Percentiles rank a stretch among this genome's conserved stretches.
Evolutionary conservation across 306 rosid genomes (phyloP).

Genomic region (peach (Prunus persica)): DNA sequence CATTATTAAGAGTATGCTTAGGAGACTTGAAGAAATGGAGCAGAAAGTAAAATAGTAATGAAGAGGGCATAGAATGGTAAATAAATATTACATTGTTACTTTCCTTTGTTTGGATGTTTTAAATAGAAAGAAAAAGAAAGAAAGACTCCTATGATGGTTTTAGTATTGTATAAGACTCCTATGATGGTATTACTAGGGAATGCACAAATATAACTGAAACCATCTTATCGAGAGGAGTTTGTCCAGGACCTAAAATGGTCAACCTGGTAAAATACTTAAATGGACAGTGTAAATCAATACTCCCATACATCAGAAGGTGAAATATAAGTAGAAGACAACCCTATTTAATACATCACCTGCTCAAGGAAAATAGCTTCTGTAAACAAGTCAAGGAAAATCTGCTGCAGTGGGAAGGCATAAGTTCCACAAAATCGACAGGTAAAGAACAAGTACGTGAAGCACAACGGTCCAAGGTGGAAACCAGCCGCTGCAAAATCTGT

Average conservation of each 20-base stretch:
- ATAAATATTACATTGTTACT: neutral
- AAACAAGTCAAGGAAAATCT: slow-evolving; percentile 89
- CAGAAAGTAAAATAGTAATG: neutral
- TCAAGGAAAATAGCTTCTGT: slow-evolving; percentile 85
- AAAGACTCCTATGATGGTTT: neutral
- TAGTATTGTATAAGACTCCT: neutral
- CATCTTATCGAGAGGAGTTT: too few relatives aligned
- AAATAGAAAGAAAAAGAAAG: neutral
- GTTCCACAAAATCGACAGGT: slow-evolving; percentile 95
- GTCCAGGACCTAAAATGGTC: neutral
- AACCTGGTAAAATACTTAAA: neutral
- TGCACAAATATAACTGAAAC: too few relatives aligned
- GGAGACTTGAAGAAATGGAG: neutral
- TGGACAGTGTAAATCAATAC: neutral
- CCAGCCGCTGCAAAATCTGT: slow-evolving; percentile 74
- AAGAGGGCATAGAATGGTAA: neutral
- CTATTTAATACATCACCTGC: slow-evolving; percentile 56
- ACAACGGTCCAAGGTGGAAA: slow-evolving; percentile 91
- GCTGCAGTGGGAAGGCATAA: slow-evolving; percentile 87
- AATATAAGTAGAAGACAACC: slow-evolving; percentile 11
- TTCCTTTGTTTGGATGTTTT: neutral
- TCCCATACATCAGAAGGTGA: slow-evolving; percentile 12
- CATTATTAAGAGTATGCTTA: neutral
- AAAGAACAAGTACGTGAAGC: slow-evolving; percentile 90
- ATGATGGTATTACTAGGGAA: neutral